Evolutionary conservation across 257 asterid genomes (phyloP).

Genomic region (Paraleonurus japonicus): DNA sequence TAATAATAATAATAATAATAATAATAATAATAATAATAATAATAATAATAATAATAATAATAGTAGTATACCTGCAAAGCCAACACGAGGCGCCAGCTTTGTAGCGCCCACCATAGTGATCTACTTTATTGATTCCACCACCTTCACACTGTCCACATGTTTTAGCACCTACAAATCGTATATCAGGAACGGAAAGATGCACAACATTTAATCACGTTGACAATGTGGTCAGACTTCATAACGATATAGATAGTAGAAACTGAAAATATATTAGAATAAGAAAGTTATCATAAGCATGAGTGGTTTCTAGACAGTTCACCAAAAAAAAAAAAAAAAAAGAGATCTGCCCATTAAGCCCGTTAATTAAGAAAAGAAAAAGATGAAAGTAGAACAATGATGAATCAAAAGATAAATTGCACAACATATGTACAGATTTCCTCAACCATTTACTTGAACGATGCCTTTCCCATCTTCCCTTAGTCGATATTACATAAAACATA

Average conservation of each 20-base stretch:
- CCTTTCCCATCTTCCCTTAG: background rate
- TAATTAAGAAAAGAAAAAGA: background rate
- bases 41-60: too few relatives aligned
- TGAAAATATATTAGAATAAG: background rate
- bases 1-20: too few relatives aligned
- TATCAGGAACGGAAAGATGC: too few relatives aligned
- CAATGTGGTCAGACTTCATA: background rate
- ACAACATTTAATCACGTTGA: background rate
- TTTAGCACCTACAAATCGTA: constrained; percentile 39
- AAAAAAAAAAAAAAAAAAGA: too few relatives aligned
- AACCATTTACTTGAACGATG: background rate
- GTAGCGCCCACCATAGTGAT: constrained; percentile 78
- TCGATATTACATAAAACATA: background rate
- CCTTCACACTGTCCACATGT: constrained; percentile 68
- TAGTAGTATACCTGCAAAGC: constrained; percentile 65
- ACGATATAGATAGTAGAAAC: background rate
- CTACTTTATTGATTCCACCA: constrained; percentile 56
- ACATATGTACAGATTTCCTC: background rate
- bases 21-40: too few relatives aligned
- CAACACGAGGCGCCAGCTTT: constrained; percentile 81
- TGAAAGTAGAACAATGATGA: background rate
- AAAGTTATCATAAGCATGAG: background rate
- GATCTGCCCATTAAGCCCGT: background rate
- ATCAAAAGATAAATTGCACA: background rate
- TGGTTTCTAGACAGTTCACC: background rate